Base-by-base conservation (phyloP, 2,329 filamentous ascomycete genomes). In the Colletotrichum sp. region DNA sequence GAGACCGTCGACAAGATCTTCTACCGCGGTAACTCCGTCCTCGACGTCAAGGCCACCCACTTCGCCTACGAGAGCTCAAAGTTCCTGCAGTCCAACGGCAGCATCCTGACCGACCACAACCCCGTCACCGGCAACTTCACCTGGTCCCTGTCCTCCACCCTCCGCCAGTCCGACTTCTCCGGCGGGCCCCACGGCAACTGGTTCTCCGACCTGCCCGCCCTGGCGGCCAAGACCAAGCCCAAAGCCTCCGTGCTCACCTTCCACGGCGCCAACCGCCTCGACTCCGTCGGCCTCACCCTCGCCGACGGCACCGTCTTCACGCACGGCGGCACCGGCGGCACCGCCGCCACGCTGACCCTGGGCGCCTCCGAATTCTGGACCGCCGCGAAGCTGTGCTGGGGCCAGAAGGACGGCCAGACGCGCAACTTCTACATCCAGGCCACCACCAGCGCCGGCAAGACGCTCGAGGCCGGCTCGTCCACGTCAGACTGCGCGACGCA, bases 1-100 rank as follows among this genome's bases (percentile, higher is more conserved):
- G 92, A 94, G 83, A 90, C 88, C 5, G 90, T 93, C 47, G 92
- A 93, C 82, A 94, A 93, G 82, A 84, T 92, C 61, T 88, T 92
- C 77, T 93, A 90, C 83, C 88, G 90, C 47, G 85, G 86, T 36
- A 86, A 85, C 21, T 77, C 85, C n/a, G 76, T 87, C 5, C 76
- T 91, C 6, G 79, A 78, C 34, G 83, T 92, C 4, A 76, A 79
- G 1, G 89, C 89, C 0, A 87, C 83, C 1, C 79, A 79, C 27
- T 92, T 89, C 79, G 84, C 83, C 77, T 93, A 93, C 79, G 88
- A 87, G 15, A 86, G 88, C 58, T 77, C 78, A 58, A 85, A 84
- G 77, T 94, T 93, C 82, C 81, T 93, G 16, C 88, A 91, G 78
- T 62, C 84, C 5, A 83, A 91, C 75, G 90, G 90, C 33, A 87